These are phyloP conservation scores for Magnolia officinalis DNA, from an alignment of 164 flowering plant genomes.

Conservation along the genomic window DNA sequence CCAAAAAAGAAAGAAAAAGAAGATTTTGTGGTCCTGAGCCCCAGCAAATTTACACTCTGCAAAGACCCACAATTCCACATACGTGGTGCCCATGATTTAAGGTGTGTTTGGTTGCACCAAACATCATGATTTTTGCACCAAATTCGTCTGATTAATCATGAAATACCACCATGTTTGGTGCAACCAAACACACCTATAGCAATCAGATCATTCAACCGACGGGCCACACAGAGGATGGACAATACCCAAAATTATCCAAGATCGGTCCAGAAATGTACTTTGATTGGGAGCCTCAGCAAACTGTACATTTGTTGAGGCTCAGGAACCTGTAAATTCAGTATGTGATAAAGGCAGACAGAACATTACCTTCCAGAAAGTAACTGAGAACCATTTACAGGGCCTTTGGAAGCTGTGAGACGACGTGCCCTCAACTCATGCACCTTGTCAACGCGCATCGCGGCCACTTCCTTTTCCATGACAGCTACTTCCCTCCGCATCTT, in stretches of 20 bases:
- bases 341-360: not conserved
- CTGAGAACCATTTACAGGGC: conserved; percentile 36
- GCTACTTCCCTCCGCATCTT: conserved; percentile 73
- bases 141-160: not conserved
- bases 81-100: no score
- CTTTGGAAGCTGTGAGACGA: conserved; percentile 38
- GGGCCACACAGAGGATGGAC: not conserved
- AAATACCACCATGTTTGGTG: not conserved
- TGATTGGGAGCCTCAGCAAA: not conserved
- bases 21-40: not conserved
- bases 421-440: conserved; percentile 41
- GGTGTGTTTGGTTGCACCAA: no score
- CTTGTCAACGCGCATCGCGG: conserved; percentile 47
- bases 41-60: not conserved
- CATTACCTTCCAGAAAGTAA: conserved; percentile 37
- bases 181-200: not conserved
- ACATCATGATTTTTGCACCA: no score
- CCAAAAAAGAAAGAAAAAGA: no score
- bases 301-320: not conserved
- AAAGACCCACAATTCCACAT: not conserved
- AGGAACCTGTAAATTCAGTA: not conserved
- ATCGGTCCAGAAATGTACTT: no score
- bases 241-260: not conserved
- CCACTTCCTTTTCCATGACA: conserved; percentile 68
- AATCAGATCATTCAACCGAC: not conserved